Conservation (phyloP, 1,284 basidiomycete species). For the Ustilago sp. region DNA sequence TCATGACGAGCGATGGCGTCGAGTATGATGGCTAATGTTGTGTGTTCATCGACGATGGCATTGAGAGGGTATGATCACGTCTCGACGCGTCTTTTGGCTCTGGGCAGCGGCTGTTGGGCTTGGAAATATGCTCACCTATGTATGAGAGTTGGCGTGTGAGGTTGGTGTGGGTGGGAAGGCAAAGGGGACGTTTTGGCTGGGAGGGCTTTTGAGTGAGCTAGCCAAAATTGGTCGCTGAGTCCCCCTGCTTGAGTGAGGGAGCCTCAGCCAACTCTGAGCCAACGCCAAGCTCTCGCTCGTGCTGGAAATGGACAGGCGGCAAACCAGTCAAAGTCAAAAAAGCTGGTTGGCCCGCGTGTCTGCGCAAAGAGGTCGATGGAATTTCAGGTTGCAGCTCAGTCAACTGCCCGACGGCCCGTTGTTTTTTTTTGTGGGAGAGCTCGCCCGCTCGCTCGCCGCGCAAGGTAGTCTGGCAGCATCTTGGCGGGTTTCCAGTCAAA, state of each 20-base stretch:
- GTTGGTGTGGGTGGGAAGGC: conserved; percentile 37
- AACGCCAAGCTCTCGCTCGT: neutral
- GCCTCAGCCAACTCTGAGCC: neutral
- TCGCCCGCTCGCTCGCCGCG: neutral
- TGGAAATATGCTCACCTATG: conserved; percentile 49
- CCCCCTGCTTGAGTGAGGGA: neutral
- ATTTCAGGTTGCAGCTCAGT: conserved; percentile 30
- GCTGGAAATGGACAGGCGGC: conserved; percentile 15
- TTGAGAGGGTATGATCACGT: conserved; percentile 33
- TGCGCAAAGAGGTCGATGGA: neutral
- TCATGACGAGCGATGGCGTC: conserved; percentile 29
- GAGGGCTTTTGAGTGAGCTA: conserved; percentile 45
- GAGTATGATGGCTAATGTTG: conserved; percentile 21
- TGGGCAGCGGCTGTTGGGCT: conserved; percentile 19
- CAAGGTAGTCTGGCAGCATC: neutral
- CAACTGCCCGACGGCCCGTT: neutral
- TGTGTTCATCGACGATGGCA: conserved; percentile 17
- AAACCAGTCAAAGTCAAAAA: conserved; percentile 18
- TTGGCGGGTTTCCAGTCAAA: no score
- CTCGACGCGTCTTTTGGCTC: conserved; percentile 39
- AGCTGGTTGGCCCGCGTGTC: conserved; percentile 1
- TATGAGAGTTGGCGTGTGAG: conserved; percentile 20
- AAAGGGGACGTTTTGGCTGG: conserved; percentile 41
- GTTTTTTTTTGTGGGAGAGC: no score
- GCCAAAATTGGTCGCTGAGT: conserved; percentile 17